These are phyloP conservation scores for Ascobolus immersus DNA, from an alignment of 495 filamentous ascomycete species.

Conservation along the genomic window DNA sequence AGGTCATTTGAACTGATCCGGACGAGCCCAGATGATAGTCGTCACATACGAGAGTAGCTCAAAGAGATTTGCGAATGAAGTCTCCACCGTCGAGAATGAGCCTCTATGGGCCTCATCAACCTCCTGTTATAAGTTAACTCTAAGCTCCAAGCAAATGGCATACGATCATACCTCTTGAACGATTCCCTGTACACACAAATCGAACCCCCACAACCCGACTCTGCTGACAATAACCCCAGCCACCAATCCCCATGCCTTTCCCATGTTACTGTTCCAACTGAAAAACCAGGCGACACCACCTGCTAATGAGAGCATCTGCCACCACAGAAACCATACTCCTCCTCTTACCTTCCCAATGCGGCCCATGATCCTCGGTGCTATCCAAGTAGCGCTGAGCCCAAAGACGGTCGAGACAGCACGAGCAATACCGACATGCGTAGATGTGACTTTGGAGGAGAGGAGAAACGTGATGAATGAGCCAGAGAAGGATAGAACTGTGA, in stretches of 20 bases:
- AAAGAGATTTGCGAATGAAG: conserved; percentile 36
- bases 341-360: conserved; percentile 30
- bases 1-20: conserved; percentile 35
- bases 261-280: conserved; percentile 8
- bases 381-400: conserved; percentile 27
- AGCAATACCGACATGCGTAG: conserved; percentile 27
- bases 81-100: conserved; percentile 35
- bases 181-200: conserved; percentile 36
- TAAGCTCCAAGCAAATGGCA: background rate
- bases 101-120: conserved; percentile 26
- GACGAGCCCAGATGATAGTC: conserved; percentile 32
- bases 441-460: conserved; percentile 27
- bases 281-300: conserved; percentile 22
- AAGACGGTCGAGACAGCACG: conserved; percentile 27
- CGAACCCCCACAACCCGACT: conserved; percentile 41
- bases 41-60: conserved; percentile 35
- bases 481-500: conserved; percentile 33
- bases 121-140: conserved; percentile 16
- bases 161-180: conserved; percentile 32
- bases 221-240: conserved; percentile 31
- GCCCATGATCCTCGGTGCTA: conserved; percentile 25
- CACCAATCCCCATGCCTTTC: conserved; percentile 23
- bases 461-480: conserved; percentile 37
- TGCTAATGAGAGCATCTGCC: conserved; percentile 30
- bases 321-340: conserved; percentile 38